These are phyloP conservation scores for Sporopachydermia lactativora DNA, from an alignment of 805 yeast genomes.

Conservation along the genomic window DNA sequence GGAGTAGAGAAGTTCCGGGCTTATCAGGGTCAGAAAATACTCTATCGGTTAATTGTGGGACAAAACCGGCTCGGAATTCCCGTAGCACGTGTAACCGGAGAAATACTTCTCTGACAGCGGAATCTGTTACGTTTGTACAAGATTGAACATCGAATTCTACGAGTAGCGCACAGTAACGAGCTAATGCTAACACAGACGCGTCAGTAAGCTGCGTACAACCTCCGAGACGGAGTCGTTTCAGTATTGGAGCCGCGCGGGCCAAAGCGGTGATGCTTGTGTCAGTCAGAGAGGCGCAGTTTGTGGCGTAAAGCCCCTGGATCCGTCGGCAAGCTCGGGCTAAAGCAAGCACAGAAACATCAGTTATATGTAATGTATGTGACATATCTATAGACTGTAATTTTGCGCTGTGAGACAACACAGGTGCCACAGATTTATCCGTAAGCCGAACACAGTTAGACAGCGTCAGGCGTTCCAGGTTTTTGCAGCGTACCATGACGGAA, in stretches of 20 bases:
- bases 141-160: constrained; percentile 86
- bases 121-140: constrained; percentile 60
- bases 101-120: constrained; percentile 43
- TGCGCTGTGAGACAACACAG: constrained; percentile 48
- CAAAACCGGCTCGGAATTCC: constrained; percentile 72
- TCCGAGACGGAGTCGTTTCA: constrained; percentile 73
- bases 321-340: constrained; percentile 60
- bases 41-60: constrained; percentile 52
- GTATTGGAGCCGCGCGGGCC: constrained; percentile 49
- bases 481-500: constrained; percentile 37
- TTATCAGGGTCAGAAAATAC: constrained; percentile 44
- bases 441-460: constrained; percentile 65
- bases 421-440: constrained; percentile 44
- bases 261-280: constrained; percentile 48
- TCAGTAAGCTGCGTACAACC: constrained; percentile 58
- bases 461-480: constrained; percentile 72
- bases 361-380: constrained; percentile 55
- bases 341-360: constrained; percentile 56
- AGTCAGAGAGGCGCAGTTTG: constrained; percentile 63
- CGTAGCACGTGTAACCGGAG: constrained; percentile 54
- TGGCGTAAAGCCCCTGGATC: constrained; percentile 82
- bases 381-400: constrained; percentile 76
- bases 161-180: constrained; percentile 58
- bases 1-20: constrained; percentile 25
- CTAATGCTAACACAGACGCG: constrained; percentile 41